Conservation (phyloP, 768 basidiomycete species). For the Scleroderma bovista region DNA sequence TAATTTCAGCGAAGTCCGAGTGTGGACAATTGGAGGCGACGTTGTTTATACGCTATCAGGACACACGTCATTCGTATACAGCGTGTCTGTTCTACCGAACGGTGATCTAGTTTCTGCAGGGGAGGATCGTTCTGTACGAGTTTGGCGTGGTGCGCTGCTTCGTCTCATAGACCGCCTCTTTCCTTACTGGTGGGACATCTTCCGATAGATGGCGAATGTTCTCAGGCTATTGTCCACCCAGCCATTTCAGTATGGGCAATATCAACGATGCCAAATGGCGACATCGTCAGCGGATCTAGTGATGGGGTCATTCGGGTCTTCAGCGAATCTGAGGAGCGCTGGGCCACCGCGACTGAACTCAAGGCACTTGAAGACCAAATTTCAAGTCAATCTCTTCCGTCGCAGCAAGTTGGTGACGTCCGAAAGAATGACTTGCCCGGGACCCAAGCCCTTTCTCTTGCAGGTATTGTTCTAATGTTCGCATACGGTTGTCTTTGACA, state of each 20-base stretch:
- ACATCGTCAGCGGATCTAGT: constrained; percentile 89
- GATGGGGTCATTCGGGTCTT: constrained; percentile 88
- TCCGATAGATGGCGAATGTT: constrained; percentile 79
- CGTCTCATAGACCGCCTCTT: constrained; percentile 1
- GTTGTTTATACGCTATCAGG: constrained; percentile 76
- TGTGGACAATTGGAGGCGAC: constrained; percentile 87
- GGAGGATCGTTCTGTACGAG: constrained; percentile 87
- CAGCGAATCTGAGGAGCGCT: constrained; percentile 65
- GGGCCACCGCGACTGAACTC: constrained; percentile 59
- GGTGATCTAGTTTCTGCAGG: constrained; percentile 87
- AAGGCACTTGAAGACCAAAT: constrained; percentile 73
- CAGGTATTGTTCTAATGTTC: constrained; percentile 42
- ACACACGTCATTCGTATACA: constrained; percentile 96
- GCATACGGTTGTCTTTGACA: constrained; percentile 1
- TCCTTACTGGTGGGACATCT: not conserved
- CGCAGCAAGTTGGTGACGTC: constrained; percentile 88
- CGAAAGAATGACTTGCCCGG: constrained; percentile 89
- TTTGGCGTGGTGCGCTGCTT: constrained; percentile 72
- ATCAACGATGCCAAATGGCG: constrained; percentile 80
- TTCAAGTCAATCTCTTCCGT: constrained; percentile 71
- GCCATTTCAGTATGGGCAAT: constrained; percentile 98
- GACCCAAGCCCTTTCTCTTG: constrained; percentile 65
- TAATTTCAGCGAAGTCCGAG: constrained; percentile 70
- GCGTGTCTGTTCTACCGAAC: constrained; percentile 71
- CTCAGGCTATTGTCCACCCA: constrained; percentile 87